These are phyloP conservation scores for Podospora conica DNA, from an alignment of 495 filamentous ascomycete species.

Conservation along the genomic window DNA sequence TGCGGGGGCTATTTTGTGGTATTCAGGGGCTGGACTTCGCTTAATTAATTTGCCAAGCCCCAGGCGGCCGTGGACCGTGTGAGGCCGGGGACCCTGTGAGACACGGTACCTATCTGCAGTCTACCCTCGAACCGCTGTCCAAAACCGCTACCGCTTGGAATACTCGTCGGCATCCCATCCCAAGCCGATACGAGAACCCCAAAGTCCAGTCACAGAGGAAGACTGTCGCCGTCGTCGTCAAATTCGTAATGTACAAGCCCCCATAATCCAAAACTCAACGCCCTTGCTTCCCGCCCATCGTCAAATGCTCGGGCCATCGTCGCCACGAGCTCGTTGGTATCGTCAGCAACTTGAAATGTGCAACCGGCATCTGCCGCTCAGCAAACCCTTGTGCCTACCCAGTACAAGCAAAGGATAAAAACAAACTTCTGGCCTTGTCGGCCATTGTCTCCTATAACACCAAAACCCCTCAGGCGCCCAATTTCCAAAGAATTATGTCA, in stretches of 20 bases:
- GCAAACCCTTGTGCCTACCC: not conserved
- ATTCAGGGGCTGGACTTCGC: too few relatives aligned
- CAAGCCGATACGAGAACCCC: not conserved
- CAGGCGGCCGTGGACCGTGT: too few relatives aligned
- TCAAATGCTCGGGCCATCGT: not conserved
- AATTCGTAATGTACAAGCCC: constrained; percentile 8
- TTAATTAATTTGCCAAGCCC: too few relatives aligned
- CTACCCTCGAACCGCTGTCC: too few relatives aligned
- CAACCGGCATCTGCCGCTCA: not conserved
- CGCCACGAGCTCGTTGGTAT: not conserved
- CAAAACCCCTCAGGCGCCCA: not conserved
- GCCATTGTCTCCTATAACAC: not conserved
- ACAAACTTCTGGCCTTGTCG: not conserved
- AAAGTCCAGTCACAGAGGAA: not conserved
- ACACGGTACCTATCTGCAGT: not conserved
- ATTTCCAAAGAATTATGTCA: not conserved
- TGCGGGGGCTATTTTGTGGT: too few relatives aligned
- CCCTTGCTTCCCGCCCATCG: not conserved
- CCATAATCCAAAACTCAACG: not conserved
- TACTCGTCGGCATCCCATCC: not conserved
- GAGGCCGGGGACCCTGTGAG: too few relatives aligned
- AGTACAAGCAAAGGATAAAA: not conserved
- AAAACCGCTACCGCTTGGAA: not conserved
- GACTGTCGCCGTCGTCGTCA: not conserved
- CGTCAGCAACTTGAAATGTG: not conserved